Base-by-base conservation (phyloP, 202 grass and related monocot species). In the Elaeis oleifera region DNA sequence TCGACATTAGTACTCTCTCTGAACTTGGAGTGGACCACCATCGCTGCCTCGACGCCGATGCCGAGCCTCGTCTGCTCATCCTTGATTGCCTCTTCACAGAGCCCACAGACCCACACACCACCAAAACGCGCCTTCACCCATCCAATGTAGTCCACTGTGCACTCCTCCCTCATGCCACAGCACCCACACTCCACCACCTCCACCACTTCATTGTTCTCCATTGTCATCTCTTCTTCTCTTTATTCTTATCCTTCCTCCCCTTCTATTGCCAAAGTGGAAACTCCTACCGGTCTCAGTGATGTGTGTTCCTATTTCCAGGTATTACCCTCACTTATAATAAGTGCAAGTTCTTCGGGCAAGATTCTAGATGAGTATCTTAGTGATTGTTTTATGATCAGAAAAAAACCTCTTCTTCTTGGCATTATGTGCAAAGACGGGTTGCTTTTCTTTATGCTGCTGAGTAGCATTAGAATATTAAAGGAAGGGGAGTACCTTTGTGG, bases 31-130 rank as follows among this genome's bases (percentile, higher is more conserved):
- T 77, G 86, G 44, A 81, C 39, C 17, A 23, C 71, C 53, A 73
- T 56, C 6, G 86, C 78, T 3, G 55, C 74, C 19, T 85, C 71
- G 14, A 81, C 61, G 53, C 71, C 78, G 8, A 69, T 74, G 6
- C 84, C 72, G 0, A 75, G 75, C 70, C 78, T 58, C 28, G 16
- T 51, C 65, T 81, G 74, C 55, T 84, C 74, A 18, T 89, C 85
- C 60, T 89, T 78, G 66, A 89, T 78, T 18, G 81, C 77, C 68
- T 88, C 85, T 1, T 72, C 57, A 64, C 80, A 88, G 23, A 88
- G 67, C 23, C 85, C 80, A 23, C 85, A 83, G 25, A 83, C 85
- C 85, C 80, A 88, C n/a, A 74, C 75, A 17, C 84, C 84, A 18
- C 58, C 75, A 50, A 87, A 87, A 54, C 79, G 68, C 68, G 64